A percentile compares a stretch with the other conserved stretches of the same genome.
phyloP scores from a whole-genome alignment of 2,329 filamentous ascomycete genomes.

The Fusarium scirpi region DNA sequence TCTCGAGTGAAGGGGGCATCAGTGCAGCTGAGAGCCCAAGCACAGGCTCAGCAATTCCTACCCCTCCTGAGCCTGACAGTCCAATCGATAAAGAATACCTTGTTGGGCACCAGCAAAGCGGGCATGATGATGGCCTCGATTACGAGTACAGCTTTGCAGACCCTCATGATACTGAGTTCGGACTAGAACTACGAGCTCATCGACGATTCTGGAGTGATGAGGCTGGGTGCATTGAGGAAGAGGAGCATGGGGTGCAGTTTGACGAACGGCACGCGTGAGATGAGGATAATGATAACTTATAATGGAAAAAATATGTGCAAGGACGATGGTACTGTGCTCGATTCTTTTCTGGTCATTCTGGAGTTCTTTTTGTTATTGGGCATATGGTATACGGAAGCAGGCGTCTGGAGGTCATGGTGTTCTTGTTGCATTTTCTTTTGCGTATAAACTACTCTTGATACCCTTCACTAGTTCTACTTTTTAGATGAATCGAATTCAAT shows the following conservation, averaged over 20 bases:
- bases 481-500: slow-evolving; percentile 29
- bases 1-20: slow-evolving; percentile 53
- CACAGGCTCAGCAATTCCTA: slow-evolving; percentile 52
- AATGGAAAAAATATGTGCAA: slow-evolving; percentile 20
- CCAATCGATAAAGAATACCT: slow-evolving; percentile 48
- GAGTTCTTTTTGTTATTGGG: slow-evolving; percentile 27
- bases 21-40: slow-evolving; percentile 55
- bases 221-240: slow-evolving; percentile 54
- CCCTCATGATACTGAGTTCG: slow-evolving; percentile 49
- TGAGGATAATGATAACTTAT: slow-evolving; percentile 30
- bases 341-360: slow-evolving; percentile 23
- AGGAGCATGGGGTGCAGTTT: slow-evolving; percentile 47
- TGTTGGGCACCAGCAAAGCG: slow-evolving; percentile 37
- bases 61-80: slow-evolving; percentile 54
- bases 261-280: slow-evolving; percentile 42
- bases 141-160: slow-evolving; percentile 50
- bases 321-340: slow-evolving; percentile 17
- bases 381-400: slow-evolving; percentile 17
- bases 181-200: slow-evolving; percentile 53
- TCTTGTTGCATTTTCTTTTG: slow-evolving; percentile 23
- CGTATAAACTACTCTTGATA: slow-evolving; percentile 43
- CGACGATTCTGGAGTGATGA: slow-evolving; percentile 52
- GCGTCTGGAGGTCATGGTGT: slow-evolving; percentile 20
- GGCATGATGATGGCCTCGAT: slow-evolving; percentile 44
- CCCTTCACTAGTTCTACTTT: slow-evolving; percentile 35